Evolutionary conservation across 768 basidiomycete species (phyloP).

Genomic region (Rubroboletus pulcherrimus): DNA sequence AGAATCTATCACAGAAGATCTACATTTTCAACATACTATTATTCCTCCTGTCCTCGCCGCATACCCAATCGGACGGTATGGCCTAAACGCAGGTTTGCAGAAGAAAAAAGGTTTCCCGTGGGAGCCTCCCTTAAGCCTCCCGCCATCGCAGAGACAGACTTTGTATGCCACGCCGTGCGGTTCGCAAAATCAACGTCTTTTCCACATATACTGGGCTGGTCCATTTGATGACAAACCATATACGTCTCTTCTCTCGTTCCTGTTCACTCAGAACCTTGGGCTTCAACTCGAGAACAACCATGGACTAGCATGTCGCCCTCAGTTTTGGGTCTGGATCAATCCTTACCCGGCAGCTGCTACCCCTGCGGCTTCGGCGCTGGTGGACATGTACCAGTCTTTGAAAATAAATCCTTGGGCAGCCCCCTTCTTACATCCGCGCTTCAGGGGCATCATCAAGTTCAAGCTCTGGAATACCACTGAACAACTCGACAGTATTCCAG

Average conservation of each 20-base stretch:
- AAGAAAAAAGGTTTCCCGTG: conserved; percentile 57
- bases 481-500: conserved; percentile 82
- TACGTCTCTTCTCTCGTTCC: conserved; percentile 85
- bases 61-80: conserved; percentile 31
- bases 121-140: conserved; percentile 54
- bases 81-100: conserved; percentile 51
- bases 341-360: conserved; percentile 85
- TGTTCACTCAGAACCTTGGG: conserved; percentile 89
- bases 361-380: conserved; percentile 71
- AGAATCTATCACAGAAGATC: conserved; percentile 18
- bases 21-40: conserved; percentile 4
- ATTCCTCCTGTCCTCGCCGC: conserved; percentile 20
- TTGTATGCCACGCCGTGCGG: conserved; percentile 57
- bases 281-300: conserved; percentile 50
- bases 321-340: conserved; percentile 97
- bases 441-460: conserved; percentile 87
- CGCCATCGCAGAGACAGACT: conserved; percentile 43
- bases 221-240: conserved; percentile 97
- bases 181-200: conserved; percentile 71
- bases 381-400: conserved; percentile 80
- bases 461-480: conserved; percentile 97
- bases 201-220: conserved; percentile 97
- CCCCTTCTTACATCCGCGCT: conserved; percentile 86
- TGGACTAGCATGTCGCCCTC: conserved; percentile 64
- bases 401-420: conserved; percentile 85